These are phyloP conservation scores for Ilex aquifolium DNA, from an alignment of 257 asterid species.

Conservation along the genomic window DNA sequence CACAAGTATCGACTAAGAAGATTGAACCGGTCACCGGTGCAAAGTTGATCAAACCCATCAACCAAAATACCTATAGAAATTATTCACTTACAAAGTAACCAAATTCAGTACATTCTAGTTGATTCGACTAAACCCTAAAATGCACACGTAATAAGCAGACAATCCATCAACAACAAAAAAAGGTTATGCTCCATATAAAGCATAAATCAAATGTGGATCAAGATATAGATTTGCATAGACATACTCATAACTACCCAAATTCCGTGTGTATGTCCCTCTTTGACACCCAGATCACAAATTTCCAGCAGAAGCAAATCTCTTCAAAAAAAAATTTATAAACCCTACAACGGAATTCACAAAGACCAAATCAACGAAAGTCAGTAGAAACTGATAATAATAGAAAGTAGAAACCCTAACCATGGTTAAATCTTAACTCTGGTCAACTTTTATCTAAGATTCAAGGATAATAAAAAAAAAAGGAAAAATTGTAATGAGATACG, in stretches of 20 bases:
- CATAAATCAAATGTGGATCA: neutral
- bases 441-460: neutral
- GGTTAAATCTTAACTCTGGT: constrained; percentile 29
- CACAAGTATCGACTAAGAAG: constrained; percentile 2
- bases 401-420: constrained; percentile 28
- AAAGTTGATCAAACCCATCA: constrained; percentile 3
- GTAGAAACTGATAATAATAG: constrained; percentile 6
- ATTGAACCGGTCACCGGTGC: constrained; percentile 5
- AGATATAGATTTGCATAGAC: constrained; percentile 4
- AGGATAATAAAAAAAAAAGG: too few species aligned
- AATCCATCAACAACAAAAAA: constrained; percentile 25
- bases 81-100: constrained; percentile 26
- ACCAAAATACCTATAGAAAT: constrained; percentile 9
- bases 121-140: constrained; percentile 21
- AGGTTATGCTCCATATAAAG: constrained; percentile 2
- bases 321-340: neutral
- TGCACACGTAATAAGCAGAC: constrained; percentile 4
- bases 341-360: constrained; percentile 4
- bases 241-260: neutral
- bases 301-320: constrained; percentile 9
- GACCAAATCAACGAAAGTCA: too few species aligned
- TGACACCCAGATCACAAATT: neutral
- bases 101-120: neutral
- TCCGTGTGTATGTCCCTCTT: too few species aligned
- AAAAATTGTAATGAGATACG: too few species aligned